phyloP scores from a whole-genome alignment of 2,329 filamentous ascomycete genomes.

The Neopestalotiopsis clavispora region DNA sequence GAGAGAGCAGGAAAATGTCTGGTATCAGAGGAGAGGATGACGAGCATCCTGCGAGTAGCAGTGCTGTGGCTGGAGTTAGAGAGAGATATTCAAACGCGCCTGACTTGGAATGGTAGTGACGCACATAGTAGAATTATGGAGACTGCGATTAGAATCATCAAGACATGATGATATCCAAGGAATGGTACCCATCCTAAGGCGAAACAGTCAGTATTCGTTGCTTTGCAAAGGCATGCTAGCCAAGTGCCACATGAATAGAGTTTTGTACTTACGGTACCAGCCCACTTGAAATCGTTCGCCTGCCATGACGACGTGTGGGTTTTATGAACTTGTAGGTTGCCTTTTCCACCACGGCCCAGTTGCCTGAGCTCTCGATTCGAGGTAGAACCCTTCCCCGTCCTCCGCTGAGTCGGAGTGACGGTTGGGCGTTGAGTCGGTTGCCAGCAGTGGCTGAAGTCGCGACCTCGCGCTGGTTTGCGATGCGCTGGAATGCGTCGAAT shows the following conservation, averaged over 20 bases:
- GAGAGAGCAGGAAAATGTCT: constrained; percentile 95
- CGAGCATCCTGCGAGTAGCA: constrained; percentile 93
- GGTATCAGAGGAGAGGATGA: constrained; percentile 95
- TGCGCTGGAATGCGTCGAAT: constrained; percentile 10
- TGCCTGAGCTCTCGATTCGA: constrained; percentile 9
- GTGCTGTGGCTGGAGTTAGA: constrained; percentile 58
- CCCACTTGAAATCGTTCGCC: constrained; percentile 34
- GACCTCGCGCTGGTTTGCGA: background rate
- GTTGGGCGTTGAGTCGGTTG: constrained; percentile 3
- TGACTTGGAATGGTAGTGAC: constrained; percentile 35
- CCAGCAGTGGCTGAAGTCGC: constrained; percentile 13
- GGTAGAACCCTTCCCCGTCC: constrained; percentile 13
- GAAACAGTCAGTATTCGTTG: constrained; percentile 7
- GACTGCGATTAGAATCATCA: constrained; percentile 96
- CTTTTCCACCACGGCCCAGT: constrained; percentile 8
- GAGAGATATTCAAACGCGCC: too few relatives aligned
- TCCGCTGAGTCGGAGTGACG: constrained; percentile 14
- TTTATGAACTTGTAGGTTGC: background rate
- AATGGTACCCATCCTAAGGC: constrained; percentile 67
- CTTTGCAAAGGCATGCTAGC: background rate
- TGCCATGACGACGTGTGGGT: constrained; percentile 24
- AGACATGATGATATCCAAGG: constrained; percentile 79
- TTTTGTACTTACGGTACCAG: constrained; percentile 36
- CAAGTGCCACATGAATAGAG: background rate
- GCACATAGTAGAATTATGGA: constrained; percentile 93